A percentile compares a stretch with the other conserved stretches of the same genome.
These are phyloP conservation scores for Wickerhamiella azyma DNA, from an alignment of 805 yeast genomes.

Conservation along the genomic window DNA sequence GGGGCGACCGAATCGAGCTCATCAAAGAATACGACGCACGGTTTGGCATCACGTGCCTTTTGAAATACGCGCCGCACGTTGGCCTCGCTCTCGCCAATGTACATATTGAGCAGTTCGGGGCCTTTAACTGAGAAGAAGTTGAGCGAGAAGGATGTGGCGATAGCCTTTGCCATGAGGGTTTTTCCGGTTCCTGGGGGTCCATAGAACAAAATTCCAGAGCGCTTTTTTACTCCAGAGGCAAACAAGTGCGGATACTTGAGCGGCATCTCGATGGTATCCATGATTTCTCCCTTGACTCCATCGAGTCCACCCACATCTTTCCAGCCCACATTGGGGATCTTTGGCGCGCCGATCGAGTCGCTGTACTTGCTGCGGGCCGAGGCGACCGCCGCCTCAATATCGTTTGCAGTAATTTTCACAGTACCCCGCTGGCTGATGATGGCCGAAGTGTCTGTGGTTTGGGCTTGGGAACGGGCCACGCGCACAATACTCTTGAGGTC, in stretches of 20 bases:
- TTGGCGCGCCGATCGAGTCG: conserved; percentile 92
- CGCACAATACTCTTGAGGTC: conserved; percentile 62
- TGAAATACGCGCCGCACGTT: conserved; percentile 91
- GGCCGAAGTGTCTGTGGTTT: conserved; percentile 27
- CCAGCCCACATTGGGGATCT: conserved; percentile 92
- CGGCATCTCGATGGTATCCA: conserved; percentile 95
- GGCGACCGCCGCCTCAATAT: conserved; percentile 56
- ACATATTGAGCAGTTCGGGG: conserved; percentile 92
- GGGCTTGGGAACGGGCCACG: conserved; percentile 46
- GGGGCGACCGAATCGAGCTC: conserved; percentile 98
- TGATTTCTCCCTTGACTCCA: conserved; percentile 74
- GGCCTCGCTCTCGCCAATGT: conserved; percentile 97
- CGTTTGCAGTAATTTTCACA: conserved; percentile 40
- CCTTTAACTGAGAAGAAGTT: conserved; percentile 96
- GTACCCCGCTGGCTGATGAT: conserved; percentile 41
- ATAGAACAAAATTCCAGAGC: conserved; percentile 87
- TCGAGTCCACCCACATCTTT: conserved; percentile 95
- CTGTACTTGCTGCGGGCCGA: conserved; percentile 78
- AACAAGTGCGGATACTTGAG: conserved; percentile 84
- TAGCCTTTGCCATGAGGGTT: conserved; percentile 89
- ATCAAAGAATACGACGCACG: conserved; percentile 95
- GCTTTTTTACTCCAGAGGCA: conserved; percentile 75
- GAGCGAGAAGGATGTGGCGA: conserved; percentile 86
- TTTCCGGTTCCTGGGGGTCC: conserved; percentile 99
- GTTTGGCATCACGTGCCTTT: conserved; percentile 88